These are phyloP conservation scores for Daphne laureola DNA, from an alignment of 441 rosid species.

Conservation along the genomic window DNA sequence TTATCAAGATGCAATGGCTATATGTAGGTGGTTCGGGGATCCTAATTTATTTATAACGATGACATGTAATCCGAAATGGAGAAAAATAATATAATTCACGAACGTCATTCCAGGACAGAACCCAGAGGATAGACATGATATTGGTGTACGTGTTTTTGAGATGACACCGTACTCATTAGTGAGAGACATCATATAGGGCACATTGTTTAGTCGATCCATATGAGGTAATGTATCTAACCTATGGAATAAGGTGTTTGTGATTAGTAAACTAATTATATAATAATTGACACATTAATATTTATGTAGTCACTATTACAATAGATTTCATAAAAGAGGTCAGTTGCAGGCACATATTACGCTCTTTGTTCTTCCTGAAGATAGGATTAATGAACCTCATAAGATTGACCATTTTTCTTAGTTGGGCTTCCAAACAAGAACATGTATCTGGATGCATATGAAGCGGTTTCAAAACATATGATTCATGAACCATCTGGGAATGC, in stretches of 20 bases:
- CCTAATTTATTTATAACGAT: not conserved
- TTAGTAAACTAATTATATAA: not conserved
- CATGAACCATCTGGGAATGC: conserved; percentile 10
- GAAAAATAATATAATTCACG: not conserved
- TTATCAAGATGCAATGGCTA: conserved; percentile 8
- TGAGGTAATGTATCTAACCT: not conserved
- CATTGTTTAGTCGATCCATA: not conserved
- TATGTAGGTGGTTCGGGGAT: not conserved
- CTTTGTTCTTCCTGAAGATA: not conserved
- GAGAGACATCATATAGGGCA: not conserved
- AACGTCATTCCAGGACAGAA: not conserved
- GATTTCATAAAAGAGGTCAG: conserved; percentile 8
- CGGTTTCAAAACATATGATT: conserved; percentile 6
- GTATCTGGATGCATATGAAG: not conserved
- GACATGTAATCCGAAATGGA: not conserved
- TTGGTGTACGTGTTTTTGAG: not conserved
- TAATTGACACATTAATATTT: too few relatives aligned
- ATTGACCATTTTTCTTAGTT: not conserved
- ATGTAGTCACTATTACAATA: not conserved
- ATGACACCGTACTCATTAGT: not conserved
- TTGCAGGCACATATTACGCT: conserved; percentile 13
- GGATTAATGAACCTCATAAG: not conserved
- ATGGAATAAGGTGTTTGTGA: too few relatives aligned
- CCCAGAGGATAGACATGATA: not conserved
- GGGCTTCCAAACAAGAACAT: not conserved